Evolutionary conservation across 495 filamentous ascomycete species (phyloP), one percentile per base, ranked within the genome.

Genomic region (Hypoxylon crocopeplum): DNA sequence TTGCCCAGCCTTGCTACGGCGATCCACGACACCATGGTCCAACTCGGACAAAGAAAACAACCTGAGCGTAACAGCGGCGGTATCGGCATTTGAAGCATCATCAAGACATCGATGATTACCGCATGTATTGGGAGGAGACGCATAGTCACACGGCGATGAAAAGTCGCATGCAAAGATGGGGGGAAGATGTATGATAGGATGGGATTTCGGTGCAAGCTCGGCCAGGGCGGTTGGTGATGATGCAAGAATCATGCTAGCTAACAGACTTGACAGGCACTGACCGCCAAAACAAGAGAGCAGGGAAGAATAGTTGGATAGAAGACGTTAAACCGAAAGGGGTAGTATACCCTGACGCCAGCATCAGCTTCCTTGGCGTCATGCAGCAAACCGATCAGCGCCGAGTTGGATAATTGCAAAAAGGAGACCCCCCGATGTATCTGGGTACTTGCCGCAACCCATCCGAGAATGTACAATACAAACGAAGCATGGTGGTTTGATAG

Each of bases 201-300:
- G 33, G 51, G 15, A 48, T 15, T 57, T 66, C 62, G 62, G 62
- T 66, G 45, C 51, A 66, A 66, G 62, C 62, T 66, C 62, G 62
- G 62, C 62, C 62, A 66, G 62, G 62, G 62, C 62, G 56, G 62
- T 24, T 61, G 55, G 59, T 41, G 51, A 61, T 66, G 62, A 66
- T 66, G 62, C 62, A 66, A 66, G 62, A 66, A 66, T 66, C 62
- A 66, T 61, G 62, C 62, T 60, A 60, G 59, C 20, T 17, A n/a
- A n/a, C n/a, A 54, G 20, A 54, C 52, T 50, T 62, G 52, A 62
- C 48, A 54, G 55, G 48, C 49, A 51, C 61, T 65, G 62, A 65
- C 62, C 62, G 62, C 62, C 47, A 65, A 59, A 66, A 62, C 56
- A 56, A 52, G 42, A 64, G 59, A 55, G 55, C 48, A 46, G 48